Conservation (phyloP, 1,284 basidiomycete genomes). For the Amylostereum areolatum region DNA sequence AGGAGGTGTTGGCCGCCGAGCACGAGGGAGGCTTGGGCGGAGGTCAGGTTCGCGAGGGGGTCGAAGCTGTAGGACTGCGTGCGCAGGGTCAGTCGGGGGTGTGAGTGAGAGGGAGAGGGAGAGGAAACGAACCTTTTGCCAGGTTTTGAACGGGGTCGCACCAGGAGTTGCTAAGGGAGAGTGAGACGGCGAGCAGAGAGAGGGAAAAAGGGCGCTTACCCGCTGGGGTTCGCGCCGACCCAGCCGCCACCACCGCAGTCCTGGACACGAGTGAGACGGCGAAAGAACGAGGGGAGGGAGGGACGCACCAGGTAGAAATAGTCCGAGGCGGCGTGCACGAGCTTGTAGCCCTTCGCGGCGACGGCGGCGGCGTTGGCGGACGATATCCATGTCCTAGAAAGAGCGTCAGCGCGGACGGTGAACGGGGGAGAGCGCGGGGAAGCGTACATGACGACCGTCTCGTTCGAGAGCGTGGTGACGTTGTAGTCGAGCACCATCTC, state of each 20-base stretch:
- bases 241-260: slow-evolving; percentile 80
- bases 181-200: slow-evolving; percentile 26
- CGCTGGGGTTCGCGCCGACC: slow-evolving; percentile 53
- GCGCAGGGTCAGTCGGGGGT: not conserved
- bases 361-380: slow-evolving; percentile 37
- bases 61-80: slow-evolving; percentile 65
- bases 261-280: slow-evolving; percentile 22
- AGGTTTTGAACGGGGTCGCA: slow-evolving; percentile 76
- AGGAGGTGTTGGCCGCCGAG: slow-evolving; percentile 71
- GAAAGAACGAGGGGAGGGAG: not conserved
- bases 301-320: slow-evolving; percentile 53
- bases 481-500: slow-evolving; percentile 11
- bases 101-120: slow-evolving; percentile 3
- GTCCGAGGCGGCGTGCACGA: slow-evolving; percentile 48
- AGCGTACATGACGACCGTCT: slow-evolving; percentile 8
- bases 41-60: slow-evolving; percentile 53
- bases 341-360: slow-evolving; percentile 38
- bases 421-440: not conserved
- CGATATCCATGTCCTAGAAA: slow-evolving; percentile 49
- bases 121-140: slow-evolving; percentile 47
- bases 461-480: slow-evolving; percentile 14
- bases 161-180: slow-evolving; percentile 37
- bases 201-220: slow-evolving; percentile 19
- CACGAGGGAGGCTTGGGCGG: slow-evolving; percentile 44
- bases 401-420: not conserved